phyloP scores from a whole-genome alignment of 164 flowering plant species.

The Stephania yunnanensis region DNA sequence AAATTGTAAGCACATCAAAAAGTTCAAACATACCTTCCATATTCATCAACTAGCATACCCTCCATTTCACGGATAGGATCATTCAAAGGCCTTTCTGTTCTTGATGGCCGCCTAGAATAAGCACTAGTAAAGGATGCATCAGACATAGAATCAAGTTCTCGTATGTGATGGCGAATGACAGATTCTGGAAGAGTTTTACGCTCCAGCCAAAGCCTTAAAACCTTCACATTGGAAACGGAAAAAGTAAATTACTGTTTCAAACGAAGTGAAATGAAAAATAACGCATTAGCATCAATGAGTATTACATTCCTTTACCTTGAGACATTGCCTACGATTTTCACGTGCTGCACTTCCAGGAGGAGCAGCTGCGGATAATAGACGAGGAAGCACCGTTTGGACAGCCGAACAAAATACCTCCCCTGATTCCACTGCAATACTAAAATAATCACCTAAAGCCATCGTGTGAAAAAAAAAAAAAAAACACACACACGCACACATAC shows the following conservation, averaged over 20 bases:
- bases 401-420: slow-evolving; percentile 69
- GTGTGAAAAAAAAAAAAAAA: neutral
- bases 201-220: slow-evolving; percentile 88
- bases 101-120: slow-evolving; percentile 50
- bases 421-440: slow-evolving; percentile 46
- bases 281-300: neutral
- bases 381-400: slow-evolving; percentile 65
- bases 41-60: slow-evolving; percentile 95
- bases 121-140: slow-evolving; percentile 42
- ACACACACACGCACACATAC: neutral
- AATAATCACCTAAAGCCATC: slow-evolving; percentile 7
- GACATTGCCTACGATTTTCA: slow-evolving; percentile 91
- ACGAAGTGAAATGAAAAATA: slow-evolving; percentile 8
- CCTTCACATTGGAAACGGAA: slow-evolving; percentile 36
- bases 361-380: slow-evolving; percentile 83
- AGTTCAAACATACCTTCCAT: slow-evolving; percentile 80
- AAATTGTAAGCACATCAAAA: neutral
- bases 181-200: slow-evolving; percentile 78
- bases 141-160: slow-evolving; percentile 56
- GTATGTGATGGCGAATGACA: slow-evolving; percentile 64
- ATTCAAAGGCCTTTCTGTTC: slow-evolving; percentile 79
- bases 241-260: neutral
- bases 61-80: slow-evolving; percentile 95
- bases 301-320: slow-evolving; percentile 52
- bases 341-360: slow-evolving; percentile 72